Conservation (phyloP, 164 flowering plant genomes). For the Nelumbo lutea region DNA sequence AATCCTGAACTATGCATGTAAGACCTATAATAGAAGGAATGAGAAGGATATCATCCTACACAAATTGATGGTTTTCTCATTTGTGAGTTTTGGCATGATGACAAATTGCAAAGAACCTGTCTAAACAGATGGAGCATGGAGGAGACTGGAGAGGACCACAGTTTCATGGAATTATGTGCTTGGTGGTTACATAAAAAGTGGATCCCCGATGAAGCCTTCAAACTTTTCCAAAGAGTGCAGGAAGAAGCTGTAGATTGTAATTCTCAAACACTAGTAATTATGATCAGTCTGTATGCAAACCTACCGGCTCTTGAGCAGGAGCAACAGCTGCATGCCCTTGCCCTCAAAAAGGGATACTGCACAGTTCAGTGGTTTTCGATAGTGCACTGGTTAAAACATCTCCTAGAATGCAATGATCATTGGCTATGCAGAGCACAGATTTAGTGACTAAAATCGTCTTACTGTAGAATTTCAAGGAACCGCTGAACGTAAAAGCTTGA, state of each 20-base stretch:
- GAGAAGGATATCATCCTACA: constrained; percentile 18
- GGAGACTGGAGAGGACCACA: constrained; percentile 5
- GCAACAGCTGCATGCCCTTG: constrained; percentile 16
- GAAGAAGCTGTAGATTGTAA: constrained; percentile 10
- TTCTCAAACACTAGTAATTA: constrained; percentile 10
- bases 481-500: too few species aligned
- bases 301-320: constrained; percentile 16
- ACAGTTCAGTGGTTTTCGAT: constrained; percentile 15
- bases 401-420: constrained; percentile 26
- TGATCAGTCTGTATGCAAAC: constrained; percentile 14
- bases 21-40: constrained; percentile 1
- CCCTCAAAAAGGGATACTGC: constrained; percentile 10
- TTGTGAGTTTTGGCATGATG: constrained; percentile 4
- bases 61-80: constrained; percentile 19
- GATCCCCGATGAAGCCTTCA: constrained; percentile 6
- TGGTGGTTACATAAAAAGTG: constrained; percentile 10
- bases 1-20: constrained; percentile 13
- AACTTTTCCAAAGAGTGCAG: constrained; percentile 14
- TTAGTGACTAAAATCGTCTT: neutral
- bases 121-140: constrained; percentile 9
- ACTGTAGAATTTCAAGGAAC: too few species aligned
- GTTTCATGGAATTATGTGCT: constrained; percentile 24
- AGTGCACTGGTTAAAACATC: constrained; percentile 19
- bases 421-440: constrained; percentile 24
- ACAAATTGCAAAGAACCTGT: constrained; percentile 14